phyloP scores from a whole-genome alignment of 1,139 yeast species.

The Debaryomyces singareniensis region DNA sequence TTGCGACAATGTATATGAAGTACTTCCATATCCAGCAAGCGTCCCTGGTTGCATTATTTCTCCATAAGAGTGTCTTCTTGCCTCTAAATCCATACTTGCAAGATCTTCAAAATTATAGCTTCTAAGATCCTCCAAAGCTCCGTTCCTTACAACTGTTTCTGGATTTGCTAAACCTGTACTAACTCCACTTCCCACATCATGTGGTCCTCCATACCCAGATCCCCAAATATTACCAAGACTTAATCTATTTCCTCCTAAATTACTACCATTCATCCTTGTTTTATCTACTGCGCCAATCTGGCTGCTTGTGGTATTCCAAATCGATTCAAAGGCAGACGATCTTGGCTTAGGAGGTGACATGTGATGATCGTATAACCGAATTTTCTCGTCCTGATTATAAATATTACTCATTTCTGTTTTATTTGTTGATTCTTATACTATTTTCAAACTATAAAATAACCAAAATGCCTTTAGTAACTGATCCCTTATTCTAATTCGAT shows the following conservation, averaged over 20 bases:
- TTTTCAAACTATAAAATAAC: too few relatives aligned
- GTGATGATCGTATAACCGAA: neutral
- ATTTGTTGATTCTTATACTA: too few relatives aligned
- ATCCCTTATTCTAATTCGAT: too few relatives aligned
- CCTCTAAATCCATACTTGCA: conserved; percentile 8
- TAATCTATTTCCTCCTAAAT: neutral
- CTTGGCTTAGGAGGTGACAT: conserved; percentile 3
- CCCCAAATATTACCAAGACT: neutral
- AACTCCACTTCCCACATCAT: conserved; percentile 1
- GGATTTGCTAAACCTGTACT: neutral
- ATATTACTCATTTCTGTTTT: too few relatives aligned
- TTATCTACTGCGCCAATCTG: conserved; percentile 1
- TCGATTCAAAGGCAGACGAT: conserved; percentile 4
- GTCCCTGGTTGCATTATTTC: conserved; percentile 11
- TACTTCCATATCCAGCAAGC: too few relatives aligned
- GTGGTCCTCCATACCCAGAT: neutral
- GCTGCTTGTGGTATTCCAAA: conserved; percentile 3
- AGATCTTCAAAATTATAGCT: conserved; percentile 4
- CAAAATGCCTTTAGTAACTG: too few relatives aligned
- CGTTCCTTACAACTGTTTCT: conserved; percentile 2
- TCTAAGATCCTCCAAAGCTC: conserved; percentile 1
- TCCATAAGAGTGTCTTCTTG: conserved; percentile 23
- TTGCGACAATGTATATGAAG: too few relatives aligned
- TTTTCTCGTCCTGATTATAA: neutral
- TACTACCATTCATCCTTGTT: conserved; percentile 1